Evolutionary conservation across 768 basidiomycete species (phyloP), one percentile per base, ranked within the genome.

Genomic region (Kwoniella bestiolae): DNA sequence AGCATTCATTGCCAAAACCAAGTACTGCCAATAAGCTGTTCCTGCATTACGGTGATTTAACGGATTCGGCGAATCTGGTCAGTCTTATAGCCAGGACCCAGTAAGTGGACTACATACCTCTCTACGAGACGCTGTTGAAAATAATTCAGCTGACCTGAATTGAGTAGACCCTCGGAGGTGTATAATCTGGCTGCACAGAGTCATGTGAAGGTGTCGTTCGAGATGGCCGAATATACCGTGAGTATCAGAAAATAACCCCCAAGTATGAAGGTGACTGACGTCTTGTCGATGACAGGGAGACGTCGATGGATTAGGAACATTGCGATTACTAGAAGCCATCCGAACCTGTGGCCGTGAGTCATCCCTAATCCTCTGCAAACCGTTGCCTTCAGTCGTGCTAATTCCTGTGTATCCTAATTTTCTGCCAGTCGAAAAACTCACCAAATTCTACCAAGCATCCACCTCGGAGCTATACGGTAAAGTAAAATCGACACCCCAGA

Each of bases 141-240:
- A n/a, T n/a, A n/a, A n/a, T n/a, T n/a, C n/a, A n/a, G n/a, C n/a
- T n/a, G n/a, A n/a, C n/a, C n/a, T n/a, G n/a, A n/a, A n/a, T 35
- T 38, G 12, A 14, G 65, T 41, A 68, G 66, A 26, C 94, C 94
- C 2, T 89, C 92, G 23, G 95, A 98, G 83, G 89, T 98, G 66
- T 98, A 96, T 87, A 98, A 97, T 82, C 89, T 98, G 57, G 94
- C 93, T 49, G 94, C 94, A 16, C 94, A 98, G 82, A 93, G 91
- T 46, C 94, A 98, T 83, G 94, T 98, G 84, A 98, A 98, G 82
- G 94, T 98, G 70, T 96, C 94, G 28, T 98, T 98, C 81, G 95
- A 97, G 82, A 95, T 98, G 92, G 92, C 94, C 26, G 94, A 98
- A 83, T 98, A 98, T 84, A 98, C 95, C 0, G 83, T 82, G 26